Evolutionary conservation across 306 rosid species (phyloP), one percentile per base, ranked within the genome.

Genomic region (Alnus rubra): DNA sequence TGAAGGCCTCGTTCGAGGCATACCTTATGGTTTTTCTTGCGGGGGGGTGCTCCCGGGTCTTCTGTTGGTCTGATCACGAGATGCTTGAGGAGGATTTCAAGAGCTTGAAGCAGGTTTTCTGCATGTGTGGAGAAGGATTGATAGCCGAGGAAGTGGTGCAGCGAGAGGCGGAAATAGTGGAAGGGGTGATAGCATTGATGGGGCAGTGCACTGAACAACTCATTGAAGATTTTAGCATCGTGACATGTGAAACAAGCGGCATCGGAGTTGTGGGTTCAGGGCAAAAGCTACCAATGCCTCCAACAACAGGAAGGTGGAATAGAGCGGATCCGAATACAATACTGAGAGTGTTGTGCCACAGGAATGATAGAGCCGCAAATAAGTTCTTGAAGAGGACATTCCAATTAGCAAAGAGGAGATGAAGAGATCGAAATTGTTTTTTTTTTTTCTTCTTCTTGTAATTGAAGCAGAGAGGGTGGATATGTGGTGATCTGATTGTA

Each of bases 1-100:
- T 95, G 98, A 93, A 64, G 85, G 88, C 98, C 15, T 84, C 98
- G 0, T 93, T 87, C n/a, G 98, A 93, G 44, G 96, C 97, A 58
- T 91, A 87, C 80, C 88, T 90, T n/a, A 95, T 91, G 98, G 96
- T 90, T 67, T 79, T 95, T 86, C 88, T 95, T 4, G 98, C 99
- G 0, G 99, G 99, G 18, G 99, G 99, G 62, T 79, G 71, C 80
- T 80, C 93, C 56, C 65, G 99, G 51, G 92, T 84, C 52, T 95
- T 90, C 18, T 75, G 79, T 18, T 82, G 89, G 73, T 76, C 88
- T 1, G 94, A 95, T 48, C 86, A 87, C 45, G 84, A 75, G 71
- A 88, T 86, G 91, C 88, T 95, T 2, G 83, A 83, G 72, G 97
- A 93, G 62, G 99, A 95, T 64, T 93, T 95, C 1, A 89, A 93